Evolutionary conservation across 306 rosid species (phyloP).

Genomic region (Acacia crassicarpa): DNA sequence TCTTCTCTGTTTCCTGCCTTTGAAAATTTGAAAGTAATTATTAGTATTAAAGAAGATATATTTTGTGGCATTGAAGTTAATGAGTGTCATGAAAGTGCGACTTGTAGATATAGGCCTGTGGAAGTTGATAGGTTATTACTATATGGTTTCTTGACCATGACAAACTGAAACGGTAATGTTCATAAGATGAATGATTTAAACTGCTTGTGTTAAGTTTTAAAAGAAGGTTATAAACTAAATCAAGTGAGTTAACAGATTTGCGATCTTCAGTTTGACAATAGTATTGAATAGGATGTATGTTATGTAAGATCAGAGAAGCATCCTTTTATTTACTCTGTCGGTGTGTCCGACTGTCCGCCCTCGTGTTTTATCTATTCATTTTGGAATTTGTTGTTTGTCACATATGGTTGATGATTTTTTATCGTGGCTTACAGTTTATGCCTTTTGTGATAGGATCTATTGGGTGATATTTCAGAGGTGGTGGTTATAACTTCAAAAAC

Average conservation of each 20-base stretch:
- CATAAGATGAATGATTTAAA: neutral
- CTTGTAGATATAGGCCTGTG: neutral
- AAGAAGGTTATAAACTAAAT: neutral
- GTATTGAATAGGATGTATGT: neutral
- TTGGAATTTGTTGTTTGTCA: neutral
- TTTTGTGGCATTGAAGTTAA: conserved; percentile 11
- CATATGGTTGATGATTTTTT: neutral
- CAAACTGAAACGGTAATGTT: neutral
- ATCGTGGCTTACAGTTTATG: neutral
- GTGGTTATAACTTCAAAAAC: neutral
- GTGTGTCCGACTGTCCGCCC: neutral
- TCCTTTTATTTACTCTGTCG: neutral
- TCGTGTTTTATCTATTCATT: neutral
- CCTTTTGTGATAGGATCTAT: neutral
- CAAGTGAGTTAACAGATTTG: conserved; percentile 1
- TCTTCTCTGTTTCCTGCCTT: conserved; percentile 11
- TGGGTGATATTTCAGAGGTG: neutral
- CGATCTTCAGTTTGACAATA: neutral
- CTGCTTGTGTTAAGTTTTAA: neutral
- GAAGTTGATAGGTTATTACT: neutral
- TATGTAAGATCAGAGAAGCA: neutral
- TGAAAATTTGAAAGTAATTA: conserved; percentile 12
- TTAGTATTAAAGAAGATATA: neutral
- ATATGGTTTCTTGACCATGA: conserved; percentile 5
- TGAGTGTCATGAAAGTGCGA: neutral